Base-by-base conservation (phyloP, 768 basidiomycete genomes). In the Phlebiopsis flavidoalba region DNA sequence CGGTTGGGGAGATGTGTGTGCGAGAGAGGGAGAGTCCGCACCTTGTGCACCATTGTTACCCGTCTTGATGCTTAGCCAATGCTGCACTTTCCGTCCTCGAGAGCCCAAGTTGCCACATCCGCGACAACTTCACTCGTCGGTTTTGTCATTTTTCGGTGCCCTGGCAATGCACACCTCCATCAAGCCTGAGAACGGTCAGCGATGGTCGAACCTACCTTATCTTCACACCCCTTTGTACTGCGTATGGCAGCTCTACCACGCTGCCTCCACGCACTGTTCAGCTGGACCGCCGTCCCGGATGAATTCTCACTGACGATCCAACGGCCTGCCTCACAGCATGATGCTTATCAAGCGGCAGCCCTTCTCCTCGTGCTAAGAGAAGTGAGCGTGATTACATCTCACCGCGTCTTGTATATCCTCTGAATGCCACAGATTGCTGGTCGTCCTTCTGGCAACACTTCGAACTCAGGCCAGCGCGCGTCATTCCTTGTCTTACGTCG, bases 221-320 rank as follows among this genome's bases (percentile, higher is more conserved):
- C 80, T 76, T 73, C 72, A 76, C 51, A 19, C 48, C 72, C 79
- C 77, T 78, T 80, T 81, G 76, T 79, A 71, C 81, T 82, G 76
- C 75, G 77, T 80, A 76, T 77, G 81, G 77, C 74, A 80, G 74
- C 71, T 71, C 74, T 71, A 78, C 82, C 83, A 84, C 78, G 86
- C 83, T 77, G 81, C 75, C 75, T 77, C 77, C 87, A 84, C 84
- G 86, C 81, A 77, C 76, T 70, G 64, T 64, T 68, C 74, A 80
- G 79, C 81, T 82, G 77, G 81, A 78, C 81, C 85, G 80, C 83
- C 84, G 80, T 78, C 77, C 80, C 75, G 77, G 76, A 74, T 81
- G 71, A 74, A 72, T 76, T 71, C 73, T 74, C 75, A 56, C 70
- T 72, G 73, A 66, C 73, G 74, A 74, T 71, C 83, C 84, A 80